These are phyloP conservation scores for Malus asiatica DNA, from an alignment of 306 rosid genomes.

Conservation along the genomic window DNA sequence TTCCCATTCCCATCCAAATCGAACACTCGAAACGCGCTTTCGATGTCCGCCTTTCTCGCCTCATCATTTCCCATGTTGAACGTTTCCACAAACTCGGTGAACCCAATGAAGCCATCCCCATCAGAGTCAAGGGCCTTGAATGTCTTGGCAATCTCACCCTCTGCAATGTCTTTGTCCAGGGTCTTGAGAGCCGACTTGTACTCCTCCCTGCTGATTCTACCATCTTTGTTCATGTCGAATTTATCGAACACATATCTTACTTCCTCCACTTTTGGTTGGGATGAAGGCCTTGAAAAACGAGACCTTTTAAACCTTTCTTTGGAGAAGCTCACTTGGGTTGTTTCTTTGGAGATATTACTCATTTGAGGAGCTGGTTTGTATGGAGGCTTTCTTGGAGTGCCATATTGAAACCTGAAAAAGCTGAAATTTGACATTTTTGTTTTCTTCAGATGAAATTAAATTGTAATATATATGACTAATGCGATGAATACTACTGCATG, in stretches of 20 bases:
- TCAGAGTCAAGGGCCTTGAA: conserved; percentile 53
- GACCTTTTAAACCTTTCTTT: conserved; percentile 17
- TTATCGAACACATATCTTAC: conserved; percentile 66
- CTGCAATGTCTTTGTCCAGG: conserved; percentile 32
- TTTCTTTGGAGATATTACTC: not conserved
- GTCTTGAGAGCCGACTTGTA: conserved; percentile 50
- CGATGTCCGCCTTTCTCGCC: conserved; percentile 33
- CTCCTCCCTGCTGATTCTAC: conserved; percentile 57
- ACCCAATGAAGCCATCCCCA: conserved; percentile 64
- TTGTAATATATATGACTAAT: not conserved
- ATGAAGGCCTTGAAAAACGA: not conserved
- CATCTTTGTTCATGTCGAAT: conserved; percentile 64
- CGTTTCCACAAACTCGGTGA: conserved; percentile 56
- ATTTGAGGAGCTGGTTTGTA: not conserved
- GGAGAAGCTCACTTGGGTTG: conserved; percentile 20
- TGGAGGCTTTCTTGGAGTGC: conserved; percentile 10
- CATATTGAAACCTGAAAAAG: conserved; percentile 34
- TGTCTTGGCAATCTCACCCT: conserved; percentile 40
- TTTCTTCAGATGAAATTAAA: not conserved
- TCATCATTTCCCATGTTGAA: conserved; percentile 36
- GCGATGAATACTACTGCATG: not conserved
- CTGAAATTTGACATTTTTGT: conserved; percentile 30
- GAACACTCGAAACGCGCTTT: conserved; percentile 55
- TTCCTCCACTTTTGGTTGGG: conserved; percentile 45
- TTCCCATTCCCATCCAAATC: conserved; percentile 80